phyloP scores from a whole-genome alignment of 2,329 filamentous ascomycete species.

The Colletotrichum gloeosporioides region DNA sequence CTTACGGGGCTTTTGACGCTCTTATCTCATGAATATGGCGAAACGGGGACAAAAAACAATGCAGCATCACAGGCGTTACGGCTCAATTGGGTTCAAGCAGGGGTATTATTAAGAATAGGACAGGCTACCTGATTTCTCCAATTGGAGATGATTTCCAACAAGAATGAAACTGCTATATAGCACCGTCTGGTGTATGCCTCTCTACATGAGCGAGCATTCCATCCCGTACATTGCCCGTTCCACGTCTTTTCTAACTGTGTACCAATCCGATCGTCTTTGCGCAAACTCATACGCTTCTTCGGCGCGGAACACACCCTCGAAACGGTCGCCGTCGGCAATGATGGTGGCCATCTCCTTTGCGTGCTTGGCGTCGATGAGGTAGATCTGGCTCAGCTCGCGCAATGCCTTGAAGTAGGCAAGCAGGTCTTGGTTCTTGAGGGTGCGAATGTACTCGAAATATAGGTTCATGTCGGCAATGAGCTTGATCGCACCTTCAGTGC shows the following conservation, averaged over 20 bases:
- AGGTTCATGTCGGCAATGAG: constrained; percentile 97
- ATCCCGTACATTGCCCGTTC: constrained; percentile 98
- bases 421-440: constrained; percentile 82
- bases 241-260: constrained; percentile 83
- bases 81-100: background rate
- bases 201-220: constrained; percentile 83
- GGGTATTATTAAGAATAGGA: constrained; percentile 5
- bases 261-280: constrained; percentile 94
- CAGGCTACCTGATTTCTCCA: background rate
- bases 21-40: background rate
- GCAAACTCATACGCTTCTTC: constrained; percentile 99
- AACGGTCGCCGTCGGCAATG: constrained; percentile 89
- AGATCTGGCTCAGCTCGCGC: constrained; percentile 92
- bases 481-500: constrained; percentile 85
- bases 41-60: background rate
- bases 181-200: background rate
- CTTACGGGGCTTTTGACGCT: background rate
- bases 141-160: background rate
- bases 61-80: constrained; percentile 18
- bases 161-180: background rate
- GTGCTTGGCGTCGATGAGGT: constrained; percentile 84
- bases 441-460: constrained; percentile 84
- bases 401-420: constrained; percentile 91
- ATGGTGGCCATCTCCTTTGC: constrained; percentile 95
- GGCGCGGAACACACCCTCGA: constrained; percentile 89